These are phyloP conservation scores for Didymella lethalis DNA, from an alignment of 2,329 filamentous ascomycete species.

Conservation along the genomic window DNA sequence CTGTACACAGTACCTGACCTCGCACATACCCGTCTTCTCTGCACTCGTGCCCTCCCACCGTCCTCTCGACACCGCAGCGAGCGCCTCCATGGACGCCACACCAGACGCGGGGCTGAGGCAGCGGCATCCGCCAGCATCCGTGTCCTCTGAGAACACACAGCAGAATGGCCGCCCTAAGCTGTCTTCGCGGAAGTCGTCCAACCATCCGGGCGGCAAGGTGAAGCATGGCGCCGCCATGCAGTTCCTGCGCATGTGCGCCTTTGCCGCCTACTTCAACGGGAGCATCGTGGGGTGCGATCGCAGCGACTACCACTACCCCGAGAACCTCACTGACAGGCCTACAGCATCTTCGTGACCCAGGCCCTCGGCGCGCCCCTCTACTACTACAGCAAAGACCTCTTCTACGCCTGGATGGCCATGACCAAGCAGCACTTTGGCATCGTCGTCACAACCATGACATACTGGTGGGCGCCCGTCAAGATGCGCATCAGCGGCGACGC, in stretches of 20 bases:
- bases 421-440: constrained; percentile 87
- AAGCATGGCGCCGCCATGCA: constrained; percentile 56
- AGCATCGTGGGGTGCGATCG: constrained; percentile 52
- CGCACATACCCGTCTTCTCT: constrained; percentile 13
- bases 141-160: constrained; percentile 27
- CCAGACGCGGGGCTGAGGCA: constrained; percentile 44
- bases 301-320: constrained; percentile 11
- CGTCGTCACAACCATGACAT: constrained; percentile 77
- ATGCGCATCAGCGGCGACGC: constrained; percentile 84
- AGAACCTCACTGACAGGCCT: constrained; percentile 33
- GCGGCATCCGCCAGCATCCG: constrained; percentile 43
- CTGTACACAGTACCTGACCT: constrained; percentile 13
- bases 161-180: constrained; percentile 24
- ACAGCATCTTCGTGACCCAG: constrained; percentile 68
- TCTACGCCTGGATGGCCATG: constrained; percentile 83
- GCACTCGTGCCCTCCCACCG: constrained; percentile 3
- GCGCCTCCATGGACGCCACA: constrained; percentile 18
- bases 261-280: constrained; percentile 56
- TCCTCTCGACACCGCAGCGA: neutral
- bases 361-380: constrained; percentile 77
- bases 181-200: constrained; percentile 20
- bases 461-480: constrained; percentile 82
- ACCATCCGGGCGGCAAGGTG: constrained; percentile 49
- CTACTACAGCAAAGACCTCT: constrained; percentile 74
- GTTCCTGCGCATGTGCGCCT: constrained; percentile 54